Conservation (phyloP, 139 green algal genomes). For the Klebsormidium nitens region DNA sequence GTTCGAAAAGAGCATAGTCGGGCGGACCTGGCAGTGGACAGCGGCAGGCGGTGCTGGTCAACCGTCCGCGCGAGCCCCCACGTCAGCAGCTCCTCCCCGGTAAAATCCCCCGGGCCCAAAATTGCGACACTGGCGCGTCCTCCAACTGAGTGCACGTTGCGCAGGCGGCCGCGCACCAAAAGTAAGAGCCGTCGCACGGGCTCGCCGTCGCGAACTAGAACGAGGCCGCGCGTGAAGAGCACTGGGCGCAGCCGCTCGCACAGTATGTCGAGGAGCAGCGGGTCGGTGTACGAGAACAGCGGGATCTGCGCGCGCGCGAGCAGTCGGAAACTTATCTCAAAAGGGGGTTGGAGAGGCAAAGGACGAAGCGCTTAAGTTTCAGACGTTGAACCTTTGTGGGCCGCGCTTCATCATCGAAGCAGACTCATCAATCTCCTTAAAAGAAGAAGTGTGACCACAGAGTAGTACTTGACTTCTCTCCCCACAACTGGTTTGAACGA, state of each 20-base stretch:
- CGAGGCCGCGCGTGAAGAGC: not conserved
- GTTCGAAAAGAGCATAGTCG: too few species aligned
- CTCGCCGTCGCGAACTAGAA: constrained; percentile 13
- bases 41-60: constrained; percentile 8
- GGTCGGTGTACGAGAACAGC: constrained; percentile 9
- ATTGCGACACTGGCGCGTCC: constrained; percentile 11
- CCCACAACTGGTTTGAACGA: too few species aligned
- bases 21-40: too few species aligned
- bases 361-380: too few species aligned
- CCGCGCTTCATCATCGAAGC: too few species aligned
- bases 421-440: too few species aligned
- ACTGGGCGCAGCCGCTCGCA: constrained; percentile 10
- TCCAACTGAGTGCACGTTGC: not conserved
- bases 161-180: constrained; percentile 5
- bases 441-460: too few species aligned
- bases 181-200: constrained; percentile 19
- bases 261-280: not conserved
- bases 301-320: too few species aligned
- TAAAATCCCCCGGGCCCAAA: constrained; percentile 8
- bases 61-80: not conserved
- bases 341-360: too few species aligned
- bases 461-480: too few species aligned
- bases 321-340: too few species aligned
- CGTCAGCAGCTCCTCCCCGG: constrained; percentile 8
- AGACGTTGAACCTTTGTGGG: too few species aligned